Percentiles rank a stretch among this genome's conserved stretches.
phyloP scores from a whole-genome alignment of 2,329 filamentous ascomycete genomes.

The Dactylonectria macrodidyma region DNA sequence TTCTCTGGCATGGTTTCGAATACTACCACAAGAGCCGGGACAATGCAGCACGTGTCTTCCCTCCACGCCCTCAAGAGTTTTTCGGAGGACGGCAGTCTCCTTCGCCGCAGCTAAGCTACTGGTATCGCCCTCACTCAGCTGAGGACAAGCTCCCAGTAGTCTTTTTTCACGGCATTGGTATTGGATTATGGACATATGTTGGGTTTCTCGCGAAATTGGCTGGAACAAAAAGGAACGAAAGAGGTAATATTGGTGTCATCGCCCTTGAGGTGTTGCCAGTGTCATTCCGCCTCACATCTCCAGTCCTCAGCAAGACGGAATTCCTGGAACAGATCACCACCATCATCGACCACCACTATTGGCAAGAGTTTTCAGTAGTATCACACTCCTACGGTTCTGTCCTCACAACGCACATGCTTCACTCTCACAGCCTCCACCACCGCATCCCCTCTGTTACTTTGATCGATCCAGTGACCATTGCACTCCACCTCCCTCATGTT shows the following conservation, averaged over 20 bases:
- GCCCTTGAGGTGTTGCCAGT: conserved; percentile 77
- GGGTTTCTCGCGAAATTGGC: conserved; percentile 69
- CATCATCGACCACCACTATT: conserved; percentile 72
- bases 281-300: conserved; percentile 72
- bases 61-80: conserved; percentile 68
- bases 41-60: conserved; percentile 63
- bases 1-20: conserved; percentile 65
- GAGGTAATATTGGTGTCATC: conserved; percentile 71
- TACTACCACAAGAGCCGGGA: conserved; percentile 60
- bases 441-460: conserved; percentile 65
- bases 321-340: conserved; percentile 70
- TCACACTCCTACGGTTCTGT: conserved; percentile 77
- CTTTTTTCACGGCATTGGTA: conserved; percentile 80
- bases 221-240: conserved; percentile 41
- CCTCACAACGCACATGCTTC: conserved; percentile 73
- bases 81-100: conserved; percentile 63
- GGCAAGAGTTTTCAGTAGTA: conserved; percentile 71
- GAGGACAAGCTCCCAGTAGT: conserved; percentile 68
- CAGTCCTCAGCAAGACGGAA: conserved; percentile 65
- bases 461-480: conserved; percentile 75
- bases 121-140: conserved; percentile 73
- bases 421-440: conserved; percentile 61
- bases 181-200: conserved; percentile 76
- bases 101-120: conserved; percentile 71
- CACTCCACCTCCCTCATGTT: conserved; percentile 79